Base-by-base conservation (phyloP, 768 basidiomycete species). In the Boletus rubropictus region DNA sequence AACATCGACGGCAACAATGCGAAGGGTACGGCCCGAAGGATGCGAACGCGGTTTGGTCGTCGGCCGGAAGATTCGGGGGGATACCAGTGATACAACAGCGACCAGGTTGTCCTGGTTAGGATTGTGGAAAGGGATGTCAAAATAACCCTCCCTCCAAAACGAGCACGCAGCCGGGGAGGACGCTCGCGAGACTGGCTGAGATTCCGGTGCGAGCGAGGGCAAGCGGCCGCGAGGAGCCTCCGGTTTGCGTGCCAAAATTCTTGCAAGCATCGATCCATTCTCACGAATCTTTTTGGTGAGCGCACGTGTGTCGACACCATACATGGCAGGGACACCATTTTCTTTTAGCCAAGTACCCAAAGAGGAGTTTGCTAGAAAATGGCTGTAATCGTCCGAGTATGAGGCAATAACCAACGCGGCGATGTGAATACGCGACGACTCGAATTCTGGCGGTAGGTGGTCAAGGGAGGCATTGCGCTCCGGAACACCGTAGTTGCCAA, bases 401-500 rank as follows among this genome's bases (percentile, higher is more conserved):
- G 91, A 87, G 48, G 90, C 90, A 21, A 98, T 84, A 42, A 98
- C 79, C 48, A 99, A 78, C 5, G 86, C 96, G 5, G 94, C 78
- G 57, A 98, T 72, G 67, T 99, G 96, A 51, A 99, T 95, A 54
- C 89, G 82, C 33, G 86, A 89, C 2, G 93, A 96, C 74, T 99
- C 96, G 68, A 98, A 98, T 51, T 89, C 82, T 33, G 67, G 65
- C 2, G 86, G 84, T 36, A 92, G 69, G 22, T 71, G 69, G 51
- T 84, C 78, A 33, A 79, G 59, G 28, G 73, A 52, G 31, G 53
- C 49, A 52, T 60, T 63, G 46, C 91, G 82, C 51, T 76, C 76
- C 43, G 96, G 96, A 20, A 98, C 93, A 61, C 96, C 96, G 64
- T 99, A 99, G 66, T 97, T 98, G 31, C 96, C 96, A 54, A 98